phyloP scores from a whole-genome alignment of 768 basidiomycete genomes.

The Dacryopinax spathularia region DNA sequence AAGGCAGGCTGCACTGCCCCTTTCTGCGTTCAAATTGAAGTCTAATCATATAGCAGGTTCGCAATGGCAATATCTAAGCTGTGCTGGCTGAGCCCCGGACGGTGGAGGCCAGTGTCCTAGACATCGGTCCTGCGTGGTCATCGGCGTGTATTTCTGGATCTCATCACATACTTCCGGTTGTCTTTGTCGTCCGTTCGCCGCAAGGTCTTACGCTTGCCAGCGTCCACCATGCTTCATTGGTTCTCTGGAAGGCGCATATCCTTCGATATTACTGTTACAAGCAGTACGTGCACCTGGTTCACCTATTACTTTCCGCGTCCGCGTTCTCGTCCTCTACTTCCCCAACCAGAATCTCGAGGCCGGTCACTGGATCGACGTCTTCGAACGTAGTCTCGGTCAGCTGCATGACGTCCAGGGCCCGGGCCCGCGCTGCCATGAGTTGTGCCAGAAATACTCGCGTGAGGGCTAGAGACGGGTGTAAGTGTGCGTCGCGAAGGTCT shows the following conservation, averaged over 20 bases:
- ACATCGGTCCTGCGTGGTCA: no score
- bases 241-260: no score
- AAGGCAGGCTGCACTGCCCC: conserved; percentile 37
- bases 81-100: conserved; percentile 1
- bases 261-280: no score
- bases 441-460: neutral
- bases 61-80: conserved; percentile 30
- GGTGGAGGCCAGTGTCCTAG: no score
- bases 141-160: no score
- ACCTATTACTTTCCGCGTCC: no score
- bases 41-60: conserved; percentile 21
- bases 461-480: conserved; percentile 21
- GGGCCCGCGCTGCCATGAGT: neutral
- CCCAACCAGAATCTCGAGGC: neutral
- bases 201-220: no score
- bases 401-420: neutral
- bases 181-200: no score
- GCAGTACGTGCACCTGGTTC: no score
- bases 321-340: neutral
- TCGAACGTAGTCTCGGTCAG: neutral
- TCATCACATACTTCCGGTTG: no score
- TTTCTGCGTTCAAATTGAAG: neutral
- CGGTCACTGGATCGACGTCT: neutral
- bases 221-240: no score
- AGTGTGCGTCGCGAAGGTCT: conserved; percentile 22